Evolutionary conservation across 352 stramenopile species (phyloP), one percentile per base, ranked within the genome.

Genomic region (Pythium insidiosum): DNA sequence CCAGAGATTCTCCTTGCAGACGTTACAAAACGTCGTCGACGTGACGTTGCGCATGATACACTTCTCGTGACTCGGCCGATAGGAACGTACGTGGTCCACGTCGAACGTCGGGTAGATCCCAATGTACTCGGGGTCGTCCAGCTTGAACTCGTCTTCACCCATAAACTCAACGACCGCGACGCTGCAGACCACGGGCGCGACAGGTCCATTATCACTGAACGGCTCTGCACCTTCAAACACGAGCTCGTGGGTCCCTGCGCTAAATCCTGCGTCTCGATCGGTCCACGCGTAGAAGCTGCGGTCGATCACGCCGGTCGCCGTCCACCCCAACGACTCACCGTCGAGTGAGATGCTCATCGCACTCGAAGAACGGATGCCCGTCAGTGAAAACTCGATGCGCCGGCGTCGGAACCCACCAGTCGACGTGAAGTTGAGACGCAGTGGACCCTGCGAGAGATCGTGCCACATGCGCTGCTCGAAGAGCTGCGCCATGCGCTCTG

Each of bases 1-100:
- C 61, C 61, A 70, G 49, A 70, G 63, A 33, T 66, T 66, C 47
- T 68, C 58, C 16, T 61, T 45, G 44, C 63, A 73, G 22, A 68
- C 52, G n/a, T n/a, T 13, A 51, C 63, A 73, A 36, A 73, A 73
- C 20, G n/a, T 23, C 1, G 50, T 50, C 42, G 56, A 63, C 24
- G 29, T 45, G 49, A 73, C 65, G 58, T 73, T 66, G 48, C 63
- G 63, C 63, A 73, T 68, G 28, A 68, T 30, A 47, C 63, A 73
- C 22, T 39, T 50, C 39, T 68, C 56, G 49, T 62, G 57, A 45
- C 55, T 39, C 9, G 63, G 63, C 7, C 63, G 63, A 19, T 54
- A 59, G 13, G 46, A 33, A 47, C 63, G 62, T 37, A 16, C 4
- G 22, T 64, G 60, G 49, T 56, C 55, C 30, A 56, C 48, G 40